Evolutionary conservation across 495 filamentous ascomycete genomes (phyloP).

Genomic region (Xylaria scruposa): DNA sequence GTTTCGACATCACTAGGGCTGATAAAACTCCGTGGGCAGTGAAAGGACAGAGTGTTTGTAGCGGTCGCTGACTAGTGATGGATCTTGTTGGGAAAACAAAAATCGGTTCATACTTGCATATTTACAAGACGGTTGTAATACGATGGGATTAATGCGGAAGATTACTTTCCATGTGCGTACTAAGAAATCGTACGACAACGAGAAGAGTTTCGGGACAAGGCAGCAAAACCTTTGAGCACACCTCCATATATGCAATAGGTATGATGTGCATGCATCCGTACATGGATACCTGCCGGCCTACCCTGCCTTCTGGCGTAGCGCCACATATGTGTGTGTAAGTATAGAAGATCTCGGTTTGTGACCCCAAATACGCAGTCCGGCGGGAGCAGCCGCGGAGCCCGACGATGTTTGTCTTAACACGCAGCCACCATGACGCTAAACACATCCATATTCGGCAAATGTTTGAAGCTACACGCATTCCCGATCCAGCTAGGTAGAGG

Average conservation of each 20-base stretch:
- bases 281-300: not conserved
- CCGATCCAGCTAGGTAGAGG: not conserved
- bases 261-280: conserved; percentile 15
- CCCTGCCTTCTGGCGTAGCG: not conserved
- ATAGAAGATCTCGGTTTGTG: not conserved
- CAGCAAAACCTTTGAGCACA: conserved; percentile 1
- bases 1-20: conserved; percentile 5
- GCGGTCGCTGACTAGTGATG: conserved; percentile 9
- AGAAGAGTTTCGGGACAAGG: conserved; percentile 17
- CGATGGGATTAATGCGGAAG: conserved; percentile 12
- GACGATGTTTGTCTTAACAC: not conserved
- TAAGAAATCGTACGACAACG: conserved; percentile 28
- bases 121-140: conserved; percentile 16
- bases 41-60: conserved; percentile 7
- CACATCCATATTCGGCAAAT: conserved; percentile 7
- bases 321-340: not conserved
- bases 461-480: not conserved
- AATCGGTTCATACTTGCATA: conserved; percentile 32
- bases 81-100: conserved; percentile 14
- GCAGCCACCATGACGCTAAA: conserved; percentile 17
- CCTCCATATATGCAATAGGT: conserved; percentile 13
- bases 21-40: not conserved
- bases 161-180: conserved; percentile 21
- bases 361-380: conserved; percentile 18
- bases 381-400: conserved; percentile 25